Percentiles rank a stretch among this genome's conserved stretches.
Evolutionary conservation across 257 asterid species (phyloP).

Genomic region (Petrea volubilis): DNA sequence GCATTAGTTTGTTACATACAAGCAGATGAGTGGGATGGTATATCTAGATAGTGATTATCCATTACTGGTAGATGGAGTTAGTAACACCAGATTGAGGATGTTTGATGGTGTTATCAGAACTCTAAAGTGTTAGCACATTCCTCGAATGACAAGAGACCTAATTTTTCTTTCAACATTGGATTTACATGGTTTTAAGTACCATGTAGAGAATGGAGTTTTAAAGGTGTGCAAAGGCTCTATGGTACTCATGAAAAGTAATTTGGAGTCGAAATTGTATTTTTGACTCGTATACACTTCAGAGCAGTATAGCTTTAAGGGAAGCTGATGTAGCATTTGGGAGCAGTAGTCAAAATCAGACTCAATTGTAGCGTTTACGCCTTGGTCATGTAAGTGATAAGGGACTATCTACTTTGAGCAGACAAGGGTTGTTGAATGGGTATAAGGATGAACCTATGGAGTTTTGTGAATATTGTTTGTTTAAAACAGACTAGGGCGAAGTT

Average conservation of each 20-base stretch:
- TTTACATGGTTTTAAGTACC: neutral
- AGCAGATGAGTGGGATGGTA: too few species aligned
- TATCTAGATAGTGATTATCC: neutral
- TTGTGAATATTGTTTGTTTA: neutral
- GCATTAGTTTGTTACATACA: too few species aligned
- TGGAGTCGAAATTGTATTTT: neutral
- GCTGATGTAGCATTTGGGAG: neutral
- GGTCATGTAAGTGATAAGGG: neutral
- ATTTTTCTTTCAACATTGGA: neutral
- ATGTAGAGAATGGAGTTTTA: neutral
- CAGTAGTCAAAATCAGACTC: neutral
- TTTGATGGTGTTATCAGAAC: neutral
- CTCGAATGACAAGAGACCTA: neutral
- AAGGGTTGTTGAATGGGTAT: neutral
- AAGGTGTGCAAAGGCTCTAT: neutral
- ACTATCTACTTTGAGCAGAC: neutral
- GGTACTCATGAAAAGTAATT: neutral
- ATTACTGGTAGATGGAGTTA: neutral
- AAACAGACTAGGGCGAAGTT: neutral
- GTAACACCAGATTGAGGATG: neutral
- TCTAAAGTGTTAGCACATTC: neutral
- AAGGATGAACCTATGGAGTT: neutral
- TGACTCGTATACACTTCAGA: too few species aligned
- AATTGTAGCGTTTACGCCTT: neutral
- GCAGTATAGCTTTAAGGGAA: neutral